phyloP scores from a whole-genome alignment of 371 early-diverging fungal species.

The Rhizomucor miehei region DNA sequence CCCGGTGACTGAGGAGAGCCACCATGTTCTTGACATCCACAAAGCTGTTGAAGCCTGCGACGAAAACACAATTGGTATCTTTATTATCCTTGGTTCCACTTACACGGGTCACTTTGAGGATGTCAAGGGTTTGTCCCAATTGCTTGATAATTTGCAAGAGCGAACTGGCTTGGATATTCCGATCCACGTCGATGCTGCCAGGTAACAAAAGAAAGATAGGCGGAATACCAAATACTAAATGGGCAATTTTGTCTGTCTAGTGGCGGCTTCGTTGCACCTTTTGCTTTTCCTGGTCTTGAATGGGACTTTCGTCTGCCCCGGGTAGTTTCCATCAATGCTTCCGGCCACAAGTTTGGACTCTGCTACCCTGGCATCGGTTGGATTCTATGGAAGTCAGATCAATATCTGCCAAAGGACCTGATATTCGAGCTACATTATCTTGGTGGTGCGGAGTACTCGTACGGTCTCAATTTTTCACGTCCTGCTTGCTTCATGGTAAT shows the following conservation, averaged over 20 bases:
- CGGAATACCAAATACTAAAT: not conserved
- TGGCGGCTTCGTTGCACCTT: slow-evolving; percentile 75
- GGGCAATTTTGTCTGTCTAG: slow-evolving; percentile 8
- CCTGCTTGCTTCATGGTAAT: slow-evolving; percentile 56
- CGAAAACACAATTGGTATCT: slow-evolving; percentile 75
- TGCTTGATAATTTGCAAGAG: slow-evolving; percentile 49
- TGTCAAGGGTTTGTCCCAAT: slow-evolving; percentile 52
- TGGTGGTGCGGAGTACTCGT: slow-evolving; percentile 56
- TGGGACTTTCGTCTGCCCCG: slow-evolving; percentile 67
- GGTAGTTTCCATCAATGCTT: slow-evolving; percentile 63
- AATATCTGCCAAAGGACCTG: slow-evolving; percentile 62
- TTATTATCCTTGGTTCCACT: slow-evolving; percentile 62
- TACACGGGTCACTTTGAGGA: slow-evolving; percentile 79
- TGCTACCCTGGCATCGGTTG: slow-evolving; percentile 70
- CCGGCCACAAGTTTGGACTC: slow-evolving; percentile 73
- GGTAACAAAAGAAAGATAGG: slow-evolving; percentile 10
- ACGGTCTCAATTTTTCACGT: slow-evolving; percentile 70
- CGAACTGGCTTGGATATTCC: slow-evolving; percentile 56
- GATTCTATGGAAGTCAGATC: slow-evolving; percentile 62
- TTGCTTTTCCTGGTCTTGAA: slow-evolving; percentile 57
- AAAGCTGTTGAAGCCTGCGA: slow-evolving; percentile 56
- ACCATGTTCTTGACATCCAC: slow-evolving; percentile 44
- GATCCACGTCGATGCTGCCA: slow-evolving; percentile 74
- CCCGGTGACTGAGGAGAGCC: slow-evolving; percentile 45
- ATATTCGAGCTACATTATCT: slow-evolving; percentile 70